A percentile compares a stretch with the other conserved stretches of the same genome.
phyloP scores from a whole-genome alignment of 2,329 filamentous ascomycete species.

The Colletotrichum sojae region DNA sequence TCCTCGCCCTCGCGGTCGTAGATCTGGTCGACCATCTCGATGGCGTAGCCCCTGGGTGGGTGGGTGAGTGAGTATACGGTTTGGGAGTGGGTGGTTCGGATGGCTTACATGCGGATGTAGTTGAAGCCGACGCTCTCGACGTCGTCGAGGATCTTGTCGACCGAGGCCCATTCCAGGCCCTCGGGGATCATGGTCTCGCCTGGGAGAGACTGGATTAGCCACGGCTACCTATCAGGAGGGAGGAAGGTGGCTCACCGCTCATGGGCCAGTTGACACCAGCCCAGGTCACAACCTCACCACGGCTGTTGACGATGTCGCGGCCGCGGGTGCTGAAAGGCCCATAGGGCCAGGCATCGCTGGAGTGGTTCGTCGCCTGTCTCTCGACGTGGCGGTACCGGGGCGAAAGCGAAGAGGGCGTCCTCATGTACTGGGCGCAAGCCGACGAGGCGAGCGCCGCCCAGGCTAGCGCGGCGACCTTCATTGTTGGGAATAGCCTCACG shows the following conservation, averaged over 20 bases:
- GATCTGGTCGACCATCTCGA: slow-evolving; percentile 69
- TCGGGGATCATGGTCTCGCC: slow-evolving; percentile 71
- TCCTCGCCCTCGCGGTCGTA: slow-evolving; percentile 56
- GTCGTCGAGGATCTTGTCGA: slow-evolving; percentile 62
- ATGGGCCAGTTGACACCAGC: slow-evolving; percentile 69
- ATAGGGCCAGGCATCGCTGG: slow-evolving; percentile 47
- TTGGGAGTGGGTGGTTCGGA: no score
- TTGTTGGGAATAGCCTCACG: slow-evolving; percentile 16
- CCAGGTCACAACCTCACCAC: slow-evolving; percentile 54
- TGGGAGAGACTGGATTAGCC: slow-evolving; percentile 64
- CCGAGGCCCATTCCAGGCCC: slow-evolving; percentile 67
- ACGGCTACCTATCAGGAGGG: slow-evolving; percentile 54
- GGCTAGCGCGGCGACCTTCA: slow-evolving; percentile 29
- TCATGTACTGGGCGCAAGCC: slow-evolving; percentile 34
- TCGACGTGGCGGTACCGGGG: slow-evolving; percentile 13
- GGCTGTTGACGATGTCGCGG: slow-evolving; percentile 54
- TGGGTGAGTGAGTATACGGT: not conserved
- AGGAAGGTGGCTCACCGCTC: slow-evolving; percentile 65
- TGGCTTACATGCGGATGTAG: slow-evolving; percentile 60
- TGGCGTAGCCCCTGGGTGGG: slow-evolving; percentile 61
- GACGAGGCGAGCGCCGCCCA: slow-evolving; percentile 32
- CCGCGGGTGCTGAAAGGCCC: slow-evolving; percentile 55
- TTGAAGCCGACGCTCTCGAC: slow-evolving; percentile 69
- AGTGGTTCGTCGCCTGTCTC: slow-evolving; percentile 30
- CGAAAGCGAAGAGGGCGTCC: slow-evolving; percentile 7